Base-by-base conservation (phyloP, 139 green algal genomes). In the Tetradesmus lagerheimii region DNA sequence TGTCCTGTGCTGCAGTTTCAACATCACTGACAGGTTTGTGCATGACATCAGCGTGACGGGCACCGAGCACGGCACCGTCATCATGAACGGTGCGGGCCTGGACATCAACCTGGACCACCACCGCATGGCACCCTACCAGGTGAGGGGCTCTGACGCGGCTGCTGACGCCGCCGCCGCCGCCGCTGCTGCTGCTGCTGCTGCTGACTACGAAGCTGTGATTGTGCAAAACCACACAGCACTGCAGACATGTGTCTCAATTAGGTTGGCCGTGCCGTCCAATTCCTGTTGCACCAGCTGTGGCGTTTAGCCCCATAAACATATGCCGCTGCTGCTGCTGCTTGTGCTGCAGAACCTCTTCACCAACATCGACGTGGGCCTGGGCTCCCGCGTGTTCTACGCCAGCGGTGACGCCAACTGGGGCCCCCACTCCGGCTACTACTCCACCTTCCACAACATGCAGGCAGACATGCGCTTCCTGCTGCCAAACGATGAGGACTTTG, bases 1-100 rank as follows among this genome's bases (percentile, higher is more conserved):
- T n/a, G 57, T 71, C 23, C 23, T 71, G 57, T 18, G 12, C 15
- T 62, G 67, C 67, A 89, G 85, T 31, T 89, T 89, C 67, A 76
- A 74, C 23, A 89, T 89, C 71, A 83, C 39, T 14, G 71, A 67
- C 37, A 31, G 85, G 20, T 92, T 92, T 62, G 34, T 92, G 31
- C 90, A 92, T 84, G 90, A 92, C 62, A 43, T 92, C 20, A 89
- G 76, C 50, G 83, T 90, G 1, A 47, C 57, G 16, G 75, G 78
- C 45, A 89, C 53, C n/a, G 83, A 85, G 6, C 64, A 86, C 27
- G 77, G 85, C 41, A 92, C 81, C 34, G 85, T 91, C 16, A 43
- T 92, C 67, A 57, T 62, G 37, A 67, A 88, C 14, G 90, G 90
- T 6, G 18, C 29, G 14, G 86, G 71, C 29, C 53, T 83, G 15